These are phyloP conservation scores for Xylariaceae sp. DNA, from an alignment of 2,329 filamentous ascomycete species.

Conservation along the genomic window DNA sequence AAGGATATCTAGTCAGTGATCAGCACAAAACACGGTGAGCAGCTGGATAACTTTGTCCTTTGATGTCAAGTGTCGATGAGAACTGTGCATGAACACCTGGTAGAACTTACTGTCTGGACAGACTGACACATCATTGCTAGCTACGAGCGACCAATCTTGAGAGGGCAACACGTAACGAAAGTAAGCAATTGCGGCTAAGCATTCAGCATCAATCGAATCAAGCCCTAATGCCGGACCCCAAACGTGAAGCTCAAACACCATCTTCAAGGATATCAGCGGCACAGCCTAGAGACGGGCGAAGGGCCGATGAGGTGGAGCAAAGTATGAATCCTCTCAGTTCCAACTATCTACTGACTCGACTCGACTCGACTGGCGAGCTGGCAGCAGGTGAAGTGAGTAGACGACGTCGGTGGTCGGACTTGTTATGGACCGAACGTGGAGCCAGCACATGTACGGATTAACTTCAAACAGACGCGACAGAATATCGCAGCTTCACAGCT, in stretches of 20 bases:
- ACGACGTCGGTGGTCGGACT: too few relatives aligned
- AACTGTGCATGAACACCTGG: constrained; percentile 12
- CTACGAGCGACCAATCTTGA: constrained; percentile 64
- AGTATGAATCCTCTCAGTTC: too few relatives aligned
- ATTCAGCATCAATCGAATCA: constrained; percentile 88
- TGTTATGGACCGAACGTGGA: too few relatives aligned
- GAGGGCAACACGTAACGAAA: constrained; percentile 59
- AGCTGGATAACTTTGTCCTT: too few relatives aligned
- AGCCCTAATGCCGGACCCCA: constrained; percentile 88
- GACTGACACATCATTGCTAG: constrained; percentile 67
- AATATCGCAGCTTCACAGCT: too few relatives aligned
- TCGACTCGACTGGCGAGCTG: too few relatives aligned
- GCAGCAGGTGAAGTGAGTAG: too few relatives aligned
- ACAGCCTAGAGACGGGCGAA: neutral
- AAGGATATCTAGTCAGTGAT: constrained; percentile 44
- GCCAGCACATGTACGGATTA: too few relatives aligned
- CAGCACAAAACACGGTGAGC: constrained; percentile 19
- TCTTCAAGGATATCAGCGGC: constrained; percentile 12
- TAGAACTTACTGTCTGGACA: constrained; percentile 63
- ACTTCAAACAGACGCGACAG: too few relatives aligned
- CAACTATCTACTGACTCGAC: too few relatives aligned
- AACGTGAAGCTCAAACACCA: constrained; percentile 71
- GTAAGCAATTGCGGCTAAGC: constrained; percentile 77
- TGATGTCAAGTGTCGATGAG: constrained; percentile 11
- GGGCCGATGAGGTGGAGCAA: neutral